phyloP scores from a whole-genome alignment of 257 asterid species.

The Coffea canephora region DNA sequence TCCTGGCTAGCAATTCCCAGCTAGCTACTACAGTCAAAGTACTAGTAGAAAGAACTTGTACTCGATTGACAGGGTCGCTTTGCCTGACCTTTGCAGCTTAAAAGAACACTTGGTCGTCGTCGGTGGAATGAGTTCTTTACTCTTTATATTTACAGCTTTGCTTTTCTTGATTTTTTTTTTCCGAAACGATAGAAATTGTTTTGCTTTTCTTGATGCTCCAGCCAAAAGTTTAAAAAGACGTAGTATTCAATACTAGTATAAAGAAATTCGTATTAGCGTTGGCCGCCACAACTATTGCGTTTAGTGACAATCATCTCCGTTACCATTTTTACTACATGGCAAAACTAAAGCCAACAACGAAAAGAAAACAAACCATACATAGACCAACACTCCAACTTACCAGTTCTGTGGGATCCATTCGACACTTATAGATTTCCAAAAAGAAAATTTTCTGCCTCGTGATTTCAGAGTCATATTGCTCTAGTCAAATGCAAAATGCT shows the following conservation, averaged over 20 bases:
- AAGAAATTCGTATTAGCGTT: slow-evolving; percentile 3
- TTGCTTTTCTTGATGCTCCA: slow-evolving; percentile 1
- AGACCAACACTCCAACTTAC: background rate
- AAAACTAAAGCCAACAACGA: background rate
- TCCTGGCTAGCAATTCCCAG: background rate
- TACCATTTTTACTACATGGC: background rate
- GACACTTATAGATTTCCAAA: background rate
- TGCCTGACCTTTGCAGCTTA: background rate
- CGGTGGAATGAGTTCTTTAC: slow-evolving; percentile 18
- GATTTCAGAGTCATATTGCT: slow-evolving; percentile 13
- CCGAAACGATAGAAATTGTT: too few relatives aligned
- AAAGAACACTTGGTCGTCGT: slow-evolving; percentile 22
- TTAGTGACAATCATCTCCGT: background rate
- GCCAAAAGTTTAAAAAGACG: background rate
- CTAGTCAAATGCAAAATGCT: background rate
- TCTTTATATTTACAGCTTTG: slow-evolving; percentile 3
- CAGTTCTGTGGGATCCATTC: background rate
- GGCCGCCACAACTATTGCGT: slow-evolving; percentile 11
- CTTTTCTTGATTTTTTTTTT: slow-evolving; percentile 8
- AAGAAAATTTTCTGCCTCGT: slow-evolving; percentile 3
- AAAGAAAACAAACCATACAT: background rate
- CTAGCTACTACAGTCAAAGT: background rate
- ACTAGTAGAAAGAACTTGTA: background rate
- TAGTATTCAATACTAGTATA: background rate
- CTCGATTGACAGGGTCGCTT: background rate